Evolutionary conservation across 257 asterid species (phyloP), one percentile per base, ranked within the genome.

Genomic region (Cruciata laevipes): DNA sequence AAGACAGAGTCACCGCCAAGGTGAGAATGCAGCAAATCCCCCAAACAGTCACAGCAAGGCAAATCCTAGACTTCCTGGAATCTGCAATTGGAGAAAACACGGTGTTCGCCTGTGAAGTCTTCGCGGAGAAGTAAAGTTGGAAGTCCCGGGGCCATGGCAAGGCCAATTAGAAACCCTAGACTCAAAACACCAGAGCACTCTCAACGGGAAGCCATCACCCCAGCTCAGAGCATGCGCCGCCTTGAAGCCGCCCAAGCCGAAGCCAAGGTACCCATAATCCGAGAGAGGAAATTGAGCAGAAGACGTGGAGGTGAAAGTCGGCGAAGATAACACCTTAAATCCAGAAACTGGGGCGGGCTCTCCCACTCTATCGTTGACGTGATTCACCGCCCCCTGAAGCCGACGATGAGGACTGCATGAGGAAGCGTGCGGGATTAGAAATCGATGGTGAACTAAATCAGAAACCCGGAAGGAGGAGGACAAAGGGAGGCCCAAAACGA

Each of bases 111-210:
- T 69, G 88, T 10, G 91, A 90, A 25, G 88, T 93, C 47, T 85
- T 85, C 81, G 82, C 96, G 0, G 96, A 85, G 66, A 93, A 74
- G 81, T 74, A 70, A 27, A 84, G 88, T 73, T 93, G 98, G 98
- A 90, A 84, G 71, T 90, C 96, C 47, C 83, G 86, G 80, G 95
- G 97, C 74, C 86, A 81, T 67, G 98, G 98, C 52, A 85, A 87
- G 18, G 87, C 17, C 98, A 93, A 65, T 88, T 93, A 80, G 91
- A 90, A 64, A 74, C 47, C 68, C 75, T 76, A 31, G 74, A 82
- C 31, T 67, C 82, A 33, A 93, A 83, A 53, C 18, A 23, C 58
- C 65, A 71, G 25, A 18, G 70, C 83, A 6, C 88, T 87, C 3
- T 80, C 90, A n/a, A n/a, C n/a, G n/a, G n/a, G n/a, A n/a, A n/a